Conservation (phyloP, 2,329 filamentous ascomycete genomes). For the Clathrospora elynae region DNA sequence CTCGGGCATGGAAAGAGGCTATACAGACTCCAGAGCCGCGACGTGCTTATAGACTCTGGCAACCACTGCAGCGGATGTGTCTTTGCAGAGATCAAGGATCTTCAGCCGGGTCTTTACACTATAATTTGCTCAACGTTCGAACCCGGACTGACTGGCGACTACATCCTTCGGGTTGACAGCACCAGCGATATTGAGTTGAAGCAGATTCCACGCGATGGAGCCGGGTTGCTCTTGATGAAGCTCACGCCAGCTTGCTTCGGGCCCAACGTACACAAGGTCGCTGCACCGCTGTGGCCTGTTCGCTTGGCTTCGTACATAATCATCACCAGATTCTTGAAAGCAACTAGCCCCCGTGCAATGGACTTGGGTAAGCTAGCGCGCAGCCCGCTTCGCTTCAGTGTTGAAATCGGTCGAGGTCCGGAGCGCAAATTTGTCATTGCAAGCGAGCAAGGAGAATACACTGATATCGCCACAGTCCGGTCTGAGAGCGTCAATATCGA, state of each 20-base stretch:
- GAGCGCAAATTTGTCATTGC: conserved; percentile 67
- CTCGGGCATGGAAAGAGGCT: conserved; percentile 77
- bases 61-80: conserved; percentile 85
- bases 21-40: conserved; percentile 70
- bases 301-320: conserved; percentile 68
- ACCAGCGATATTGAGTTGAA: conserved; percentile 61
- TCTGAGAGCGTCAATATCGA: conserved; percentile 76
- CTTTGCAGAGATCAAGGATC: conserved; percentile 63
- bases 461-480: conserved; percentile 68
- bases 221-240: conserved; percentile 70
- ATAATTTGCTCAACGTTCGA: conserved; percentile 92
- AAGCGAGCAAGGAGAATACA: conserved; percentile 75
- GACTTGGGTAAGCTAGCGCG: conserved; percentile 39
- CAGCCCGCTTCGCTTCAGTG: conserved; percentile 67
- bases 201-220: conserved; percentile 72
- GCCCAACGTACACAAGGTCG: conserved; percentile 58
- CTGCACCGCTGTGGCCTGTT: conserved; percentile 56
- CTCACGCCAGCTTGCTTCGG: conserved; percentile 61
- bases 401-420: conserved; percentile 75
- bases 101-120: conserved; percentile 79
- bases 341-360: conserved; percentile 33
- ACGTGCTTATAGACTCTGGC: conserved; percentile 82
- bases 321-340: conserved; percentile 54
- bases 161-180: conserved; percentile 75
- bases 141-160: conserved; percentile 73